Base-by-base conservation (phyloP, 169 alveolate species). In the Eimeria mitis region DNA sequence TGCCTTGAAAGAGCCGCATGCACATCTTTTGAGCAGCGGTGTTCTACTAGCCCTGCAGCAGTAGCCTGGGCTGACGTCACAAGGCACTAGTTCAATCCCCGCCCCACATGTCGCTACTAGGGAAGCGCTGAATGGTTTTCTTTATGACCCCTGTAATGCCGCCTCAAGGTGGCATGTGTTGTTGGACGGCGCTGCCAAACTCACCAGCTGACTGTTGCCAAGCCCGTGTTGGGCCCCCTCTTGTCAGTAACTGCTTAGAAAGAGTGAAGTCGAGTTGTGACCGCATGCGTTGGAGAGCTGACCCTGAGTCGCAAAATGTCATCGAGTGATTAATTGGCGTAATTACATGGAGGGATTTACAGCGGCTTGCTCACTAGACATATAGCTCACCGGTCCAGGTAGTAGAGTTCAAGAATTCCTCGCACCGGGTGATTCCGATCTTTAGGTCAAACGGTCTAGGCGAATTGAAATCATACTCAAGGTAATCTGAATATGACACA, bases 341-440 rank as follows among this genome's bases (percentile, higher is more conserved):
- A 9, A 71, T 9, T 37, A 21, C 31, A 21, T 19, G 37, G 49
- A 13, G 7, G 34, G 78, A 40, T 40, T 40, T 21, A 5, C 61
- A 79, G 25, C 71, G 34, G 25, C 71, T 49, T 11, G 37, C 28
- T 84, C 19, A 0, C 28, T n/a, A 61, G 83, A n/a, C 11, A n/a
- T n/a, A n/a, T n/a, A 65, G 70, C 94, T 37, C 44, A 87, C 94
- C 94, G 34, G 94, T 87, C 94, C 94, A 87, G 54, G 94, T 87
- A 34, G 94, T 87, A 14, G 94, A 56, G 83, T 87, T 87, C 25
- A 87, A 52, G 65, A 87, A 56, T 40, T 87, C 94, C 54, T 87
- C 94, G 83, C 94, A 87, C 19, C 68, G 94, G 47, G 83, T 87
- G 56, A 65, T 61, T 11, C 94, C 81, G 70, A 65, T 61, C 31